phyloP scores from a whole-genome alignment of 257 asterid genomes.

The Plectranthus barbatus region DNA sequence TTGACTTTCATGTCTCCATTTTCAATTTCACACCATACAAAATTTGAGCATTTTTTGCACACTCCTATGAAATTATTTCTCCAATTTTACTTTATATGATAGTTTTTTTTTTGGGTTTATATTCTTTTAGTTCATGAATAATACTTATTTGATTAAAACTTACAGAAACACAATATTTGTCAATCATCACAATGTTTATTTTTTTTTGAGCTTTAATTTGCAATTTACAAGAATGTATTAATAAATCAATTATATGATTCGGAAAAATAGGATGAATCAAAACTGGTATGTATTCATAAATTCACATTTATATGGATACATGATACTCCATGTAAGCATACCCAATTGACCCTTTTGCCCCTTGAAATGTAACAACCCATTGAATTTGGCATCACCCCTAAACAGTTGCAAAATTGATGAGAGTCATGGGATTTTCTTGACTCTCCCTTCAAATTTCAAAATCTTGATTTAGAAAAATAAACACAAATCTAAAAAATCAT shows the following conservation, averaged over 20 bases:
- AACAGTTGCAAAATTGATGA: conserved; percentile 42
- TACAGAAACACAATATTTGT: too few species aligned
- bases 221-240: too few species aligned
- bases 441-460: conserved; percentile 5
- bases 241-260: too few species aligned
- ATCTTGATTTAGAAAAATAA: not conserved
- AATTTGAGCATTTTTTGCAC: not conserved
- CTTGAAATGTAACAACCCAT: conserved; percentile 10
- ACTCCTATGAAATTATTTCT: not conserved
- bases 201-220: too few species aligned
- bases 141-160: too few species aligned
- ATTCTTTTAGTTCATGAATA: too few species aligned
- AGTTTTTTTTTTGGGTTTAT: not conserved
- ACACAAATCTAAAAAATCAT: not conserved
- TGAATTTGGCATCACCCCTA: conserved; percentile 12
- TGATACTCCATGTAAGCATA: not conserved
- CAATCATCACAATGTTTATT: too few species aligned
- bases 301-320: too few species aligned
- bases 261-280: too few species aligned
- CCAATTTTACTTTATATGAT: too few species aligned
- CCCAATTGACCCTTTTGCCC: conserved; percentile 19
- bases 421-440: conserved; percentile 72
- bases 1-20: conserved; percentile 15
- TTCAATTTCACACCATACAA: conserved; percentile 10
- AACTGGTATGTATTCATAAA: too few species aligned